Conservation (phyloP, 768 basidiomycete genomes). For the Suillus luteus region DNA sequence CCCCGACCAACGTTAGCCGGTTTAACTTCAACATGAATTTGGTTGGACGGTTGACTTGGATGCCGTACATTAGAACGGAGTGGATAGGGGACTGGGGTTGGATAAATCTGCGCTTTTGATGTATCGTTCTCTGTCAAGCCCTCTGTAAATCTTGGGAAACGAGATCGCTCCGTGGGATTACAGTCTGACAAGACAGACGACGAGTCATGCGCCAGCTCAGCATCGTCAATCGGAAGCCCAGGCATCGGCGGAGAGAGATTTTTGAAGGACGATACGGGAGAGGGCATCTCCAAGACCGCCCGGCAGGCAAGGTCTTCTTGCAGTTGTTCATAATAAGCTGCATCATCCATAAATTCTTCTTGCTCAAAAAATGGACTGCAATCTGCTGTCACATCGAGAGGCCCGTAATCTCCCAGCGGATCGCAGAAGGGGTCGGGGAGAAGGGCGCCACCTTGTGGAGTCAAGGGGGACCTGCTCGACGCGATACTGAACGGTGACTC, state of each 20-base stretch:
- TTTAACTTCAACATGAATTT: neutral
- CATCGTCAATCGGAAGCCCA: neutral
- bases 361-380: neutral
- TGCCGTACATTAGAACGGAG: neutral
- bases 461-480: constrained; percentile 26
- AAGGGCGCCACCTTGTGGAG: constrained; percentile 16
- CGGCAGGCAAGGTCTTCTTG: constrained; percentile 24
- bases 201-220: neutral
- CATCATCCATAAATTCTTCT: neutral
- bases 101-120: neutral
- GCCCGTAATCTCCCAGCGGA: neutral
- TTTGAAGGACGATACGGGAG: neutral
- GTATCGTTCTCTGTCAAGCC: neutral
- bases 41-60: neutral
- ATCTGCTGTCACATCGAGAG: neutral
- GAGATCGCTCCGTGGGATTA: neutral
- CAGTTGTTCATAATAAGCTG: neutral
- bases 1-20: neutral
- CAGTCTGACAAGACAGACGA: neutral
- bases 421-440: neutral
- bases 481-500: constrained; percentile 23
- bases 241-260: neutral
- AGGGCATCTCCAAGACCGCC: neutral
- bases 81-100: neutral
- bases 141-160: neutral